Base-by-base conservation (phyloP, 2,329 filamentous ascomycete genomes). In the Pseudogymnoascus sp. region DNA sequence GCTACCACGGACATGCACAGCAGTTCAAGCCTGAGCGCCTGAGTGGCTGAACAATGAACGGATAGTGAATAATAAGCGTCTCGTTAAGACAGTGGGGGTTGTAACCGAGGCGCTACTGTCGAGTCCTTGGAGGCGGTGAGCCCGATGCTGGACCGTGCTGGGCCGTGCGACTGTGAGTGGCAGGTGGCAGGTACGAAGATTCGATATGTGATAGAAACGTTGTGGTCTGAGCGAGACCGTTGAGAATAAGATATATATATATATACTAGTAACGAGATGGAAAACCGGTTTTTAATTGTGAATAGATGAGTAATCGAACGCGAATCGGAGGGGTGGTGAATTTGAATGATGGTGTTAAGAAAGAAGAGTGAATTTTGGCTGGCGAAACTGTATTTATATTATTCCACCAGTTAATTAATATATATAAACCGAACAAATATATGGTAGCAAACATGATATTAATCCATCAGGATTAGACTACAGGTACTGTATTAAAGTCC, bases 11-110 rank as follows among this genome's bases (percentile, higher is more conserved):
- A 18, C 28, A 53, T 39, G 57, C 25, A 39, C 33, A 37, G 57
- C 33, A 37, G 57, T 58, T 39, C 57, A 58, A 58, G 57, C 57
- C 57, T 38, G 57, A 39, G 57, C 57, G 35, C 57, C 57, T 58
- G 57, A 58, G 12, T 25, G 57, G 57, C 18, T 18, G 35, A 18
- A 58, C 20, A 35, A 53, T 53, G 47, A 18, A 18, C 47, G 47
- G 47, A 33, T 53, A 53, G 47, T 6, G 47, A 30, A 53, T 53
- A 53, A 33, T 53, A 53, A 53, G 47, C 47, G 47, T 53, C 47
- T 53, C 47, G 47, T 53, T 53, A 53, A 53, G 47, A 53, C 47
- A 53, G 28, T 53, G 47, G 47, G 47, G 47, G 47, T 53, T 18
- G 28, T 53, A 53, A 53, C 47, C 47, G 47, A 53, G 47, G 47